phyloP scores from a whole-genome alignment of 805 yeast species.

The Cyberlindnera euphorbiae region DNA sequence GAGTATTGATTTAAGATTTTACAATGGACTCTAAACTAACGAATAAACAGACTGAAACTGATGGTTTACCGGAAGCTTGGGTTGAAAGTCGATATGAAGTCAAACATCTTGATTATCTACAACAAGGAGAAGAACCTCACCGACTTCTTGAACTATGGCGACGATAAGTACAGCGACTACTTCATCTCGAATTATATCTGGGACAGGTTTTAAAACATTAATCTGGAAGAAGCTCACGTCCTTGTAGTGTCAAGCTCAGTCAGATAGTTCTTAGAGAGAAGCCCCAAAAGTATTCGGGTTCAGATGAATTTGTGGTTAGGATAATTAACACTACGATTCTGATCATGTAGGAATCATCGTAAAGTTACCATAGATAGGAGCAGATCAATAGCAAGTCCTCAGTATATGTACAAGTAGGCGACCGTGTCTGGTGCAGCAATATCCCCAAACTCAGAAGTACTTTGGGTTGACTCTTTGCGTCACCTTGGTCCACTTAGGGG shows the following conservation, averaged over 20 bases:
- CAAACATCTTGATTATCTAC: conserved; percentile 42
- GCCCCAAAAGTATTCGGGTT: no score
- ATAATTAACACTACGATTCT: no score
- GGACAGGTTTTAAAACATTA: conserved; percentile 46
- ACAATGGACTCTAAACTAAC: no score
- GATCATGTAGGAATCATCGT: no score
- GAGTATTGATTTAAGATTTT: conserved; percentile 5
- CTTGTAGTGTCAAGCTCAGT: no score
- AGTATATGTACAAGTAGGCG: conserved; percentile 11
- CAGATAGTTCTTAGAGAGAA: no score
- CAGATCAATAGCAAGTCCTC: no score
- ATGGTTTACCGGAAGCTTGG: conserved; percentile 61
- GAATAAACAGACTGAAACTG: conserved; percentile 43
- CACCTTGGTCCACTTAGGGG: conserved; percentile 88
- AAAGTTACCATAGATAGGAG: no score
- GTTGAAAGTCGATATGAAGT: conserved; percentile 39
- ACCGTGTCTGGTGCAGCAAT: neutral
- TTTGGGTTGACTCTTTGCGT: conserved; percentile 76
- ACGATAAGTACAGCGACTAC: conserved; percentile 53
- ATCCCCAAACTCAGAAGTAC: conserved; percentile 13
- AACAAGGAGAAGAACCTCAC: conserved; percentile 43
- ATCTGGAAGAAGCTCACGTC: no score
- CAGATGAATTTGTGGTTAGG: no score
- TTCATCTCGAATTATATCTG: conserved; percentile 74
- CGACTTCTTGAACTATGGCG: conserved; percentile 46